Percentiles rank a stretch among this genome's conserved stretches.
Conservation (phyloP, 768 basidiomycete genomes). For the Naganishia onofrii region DNA sequence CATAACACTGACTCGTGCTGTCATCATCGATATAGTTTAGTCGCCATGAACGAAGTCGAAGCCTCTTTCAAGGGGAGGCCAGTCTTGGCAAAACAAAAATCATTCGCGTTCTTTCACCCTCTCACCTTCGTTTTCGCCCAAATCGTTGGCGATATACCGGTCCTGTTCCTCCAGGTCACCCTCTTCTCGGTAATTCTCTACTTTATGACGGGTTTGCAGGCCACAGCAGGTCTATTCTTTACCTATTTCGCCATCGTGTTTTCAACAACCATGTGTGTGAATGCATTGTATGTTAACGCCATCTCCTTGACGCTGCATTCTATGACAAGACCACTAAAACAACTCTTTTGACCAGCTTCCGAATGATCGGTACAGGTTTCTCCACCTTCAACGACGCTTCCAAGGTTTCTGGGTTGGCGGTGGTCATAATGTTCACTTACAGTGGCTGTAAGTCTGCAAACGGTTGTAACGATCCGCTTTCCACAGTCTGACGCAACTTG, state of each 20-base stretch:
- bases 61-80: conserved; percentile 47
- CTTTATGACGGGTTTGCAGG: conserved; percentile 42
- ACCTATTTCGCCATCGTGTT: conserved; percentile 39
- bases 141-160: conserved; percentile 55
- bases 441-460: conserved; percentile 24
- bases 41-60: conserved; percentile 43
- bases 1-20: conserved; percentile 32
- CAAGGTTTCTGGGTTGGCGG: conserved; percentile 46
- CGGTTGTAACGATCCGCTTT: neutral
- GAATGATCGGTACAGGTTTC: conserved; percentile 44
- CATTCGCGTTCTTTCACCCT: conserved; percentile 46
- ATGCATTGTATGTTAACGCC: conserved; percentile 34
- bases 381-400: conserved; percentile 47
- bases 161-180: conserved; percentile 46
- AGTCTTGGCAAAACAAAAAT: conserved; percentile 49
- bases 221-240: conserved; percentile 39
- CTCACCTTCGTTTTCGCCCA: conserved; percentile 54
- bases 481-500: conserved; percentile 12
- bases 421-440: conserved; percentile 43
- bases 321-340: neutral
- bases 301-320: neutral
- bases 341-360: conserved; percentile 29
- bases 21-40: conserved; percentile 17
- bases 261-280: conserved; percentile 36
- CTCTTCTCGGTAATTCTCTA: conserved; percentile 47